Evolutionary conservation across 345 rosid genomes (phyloP).

Genomic region (Populus euphratica): DNA sequence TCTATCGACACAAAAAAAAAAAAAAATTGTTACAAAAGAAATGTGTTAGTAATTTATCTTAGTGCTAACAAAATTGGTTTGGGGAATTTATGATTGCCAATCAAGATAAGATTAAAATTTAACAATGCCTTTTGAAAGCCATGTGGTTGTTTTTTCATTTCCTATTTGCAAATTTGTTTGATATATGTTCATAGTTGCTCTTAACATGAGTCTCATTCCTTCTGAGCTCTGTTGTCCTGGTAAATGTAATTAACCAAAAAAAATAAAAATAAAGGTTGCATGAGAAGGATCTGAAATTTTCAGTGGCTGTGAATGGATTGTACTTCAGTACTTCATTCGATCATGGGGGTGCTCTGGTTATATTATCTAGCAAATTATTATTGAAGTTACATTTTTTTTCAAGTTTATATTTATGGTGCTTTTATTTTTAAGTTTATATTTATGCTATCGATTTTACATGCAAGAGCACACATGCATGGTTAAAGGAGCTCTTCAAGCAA

Average conservation of each 20-base stretch:
- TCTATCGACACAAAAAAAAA: no score
- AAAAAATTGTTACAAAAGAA: no score
- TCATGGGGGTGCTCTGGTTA: not conserved
- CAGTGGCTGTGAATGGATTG: not conserved
- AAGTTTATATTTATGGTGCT: not conserved
- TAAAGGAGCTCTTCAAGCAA: not conserved
- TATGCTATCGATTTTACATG: not conserved
- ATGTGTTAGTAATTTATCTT: no score
- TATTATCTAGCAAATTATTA: not conserved
- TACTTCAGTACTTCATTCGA: not conserved
- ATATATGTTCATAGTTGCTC: not conserved
- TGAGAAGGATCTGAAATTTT: conserved; percentile 10
- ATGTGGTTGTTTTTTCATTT: not conserved
- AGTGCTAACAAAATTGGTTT: no score
- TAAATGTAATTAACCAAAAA: not conserved
- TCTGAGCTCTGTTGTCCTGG: conserved; percentile 1
- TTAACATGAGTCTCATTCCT: not conserved
- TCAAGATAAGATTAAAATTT: not conserved
- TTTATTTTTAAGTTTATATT: not conserved
- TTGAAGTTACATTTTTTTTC: not conserved
- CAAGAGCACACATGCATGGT: not conserved
- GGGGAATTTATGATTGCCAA: not conserved
- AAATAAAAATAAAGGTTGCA: not conserved
- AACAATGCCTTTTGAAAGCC: not conserved
- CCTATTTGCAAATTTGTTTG: not conserved